These are phyloP conservation scores for Chrysosporium queenslandicum DNA, from an alignment of 2,329 filamentous ascomycete species.

Conservation along the genomic window DNA sequence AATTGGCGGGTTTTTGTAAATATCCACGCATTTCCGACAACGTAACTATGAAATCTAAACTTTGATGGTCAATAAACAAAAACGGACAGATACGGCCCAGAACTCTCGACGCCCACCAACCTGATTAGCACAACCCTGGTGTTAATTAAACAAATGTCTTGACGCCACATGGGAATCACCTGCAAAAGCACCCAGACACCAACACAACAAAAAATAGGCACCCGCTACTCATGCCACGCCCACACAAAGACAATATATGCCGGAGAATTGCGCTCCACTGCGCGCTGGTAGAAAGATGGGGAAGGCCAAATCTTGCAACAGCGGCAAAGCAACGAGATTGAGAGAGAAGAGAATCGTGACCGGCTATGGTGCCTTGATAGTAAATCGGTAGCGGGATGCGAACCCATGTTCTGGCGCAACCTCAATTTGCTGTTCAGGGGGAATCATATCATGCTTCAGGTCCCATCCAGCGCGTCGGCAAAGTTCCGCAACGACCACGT, in stretches of 20 bases:
- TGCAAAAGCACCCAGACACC: background rate
- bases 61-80: background rate
- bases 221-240: background rate
- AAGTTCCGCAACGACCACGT: conserved; percentile 78
- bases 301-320: background rate
- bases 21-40: too few relatives aligned
- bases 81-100: background rate
- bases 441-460: conserved; percentile 72
- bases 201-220: background rate
- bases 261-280: background rate
- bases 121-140: background rate
- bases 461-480: conserved; percentile 73
- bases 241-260: background rate
- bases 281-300: too few relatives aligned
- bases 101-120: background rate
- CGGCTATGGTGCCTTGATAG: conserved; percentile 20
- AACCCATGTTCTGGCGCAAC: conserved; percentile 44
- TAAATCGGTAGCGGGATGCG: conserved; percentile 37
- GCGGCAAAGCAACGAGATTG: background rate
- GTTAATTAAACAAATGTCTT: background rate
- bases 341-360: background rate
- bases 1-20: too few relatives aligned
- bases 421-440: conserved; percentile 52
- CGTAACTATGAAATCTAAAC: background rate
- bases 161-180: background rate